These are phyloP conservation scores for Xylariaceae sp. DNA, from an alignment of 2,329 filamentous ascomycete species.

Conservation along the genomic window DNA sequence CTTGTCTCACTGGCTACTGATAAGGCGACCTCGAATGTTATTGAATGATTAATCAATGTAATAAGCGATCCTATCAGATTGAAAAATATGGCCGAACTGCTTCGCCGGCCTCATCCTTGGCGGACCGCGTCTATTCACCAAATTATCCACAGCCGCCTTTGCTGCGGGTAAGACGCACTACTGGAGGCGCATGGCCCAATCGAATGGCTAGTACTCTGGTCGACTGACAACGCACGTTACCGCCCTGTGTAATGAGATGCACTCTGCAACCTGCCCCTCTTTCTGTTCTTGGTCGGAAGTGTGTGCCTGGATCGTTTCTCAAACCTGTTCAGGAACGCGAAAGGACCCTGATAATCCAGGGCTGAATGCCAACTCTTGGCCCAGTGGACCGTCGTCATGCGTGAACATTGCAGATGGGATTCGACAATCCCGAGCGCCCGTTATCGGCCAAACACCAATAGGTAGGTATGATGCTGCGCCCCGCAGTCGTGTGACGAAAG, in stretches of 20 bases:
- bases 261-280: slow-evolving; percentile 3
- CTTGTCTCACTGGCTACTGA: slow-evolving; percentile 3
- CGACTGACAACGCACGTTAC: slow-evolving; percentile 12
- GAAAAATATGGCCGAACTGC: too few relatives aligned
- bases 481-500: slow-evolving; percentile 26
- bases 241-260: slow-evolving; percentile 8
- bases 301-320: slow-evolving; percentile 10
- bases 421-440: too few relatives aligned
- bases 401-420: too few relatives aligned
- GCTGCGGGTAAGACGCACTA: slow-evolving; percentile 10
- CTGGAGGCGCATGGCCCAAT: slow-evolving; percentile 11
- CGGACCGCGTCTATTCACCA: too few relatives aligned
- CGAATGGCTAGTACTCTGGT: slow-evolving; percentile 14
- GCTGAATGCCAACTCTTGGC: too few relatives aligned
- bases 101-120: too few relatives aligned
- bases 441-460: neutral
- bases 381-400: too few relatives aligned
- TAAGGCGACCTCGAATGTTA: too few relatives aligned
- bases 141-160: slow-evolving; percentile 4
- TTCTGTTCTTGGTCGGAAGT: neutral
- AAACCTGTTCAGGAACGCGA: slow-evolving; percentile 8
- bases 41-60: too few relatives aligned
- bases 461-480: neutral
- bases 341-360: slow-evolving; percentile 10
- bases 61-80: too few relatives aligned